phyloP scores from a whole-genome alignment of 306 rosid species.

The Medicago ruthenica region DNA sequence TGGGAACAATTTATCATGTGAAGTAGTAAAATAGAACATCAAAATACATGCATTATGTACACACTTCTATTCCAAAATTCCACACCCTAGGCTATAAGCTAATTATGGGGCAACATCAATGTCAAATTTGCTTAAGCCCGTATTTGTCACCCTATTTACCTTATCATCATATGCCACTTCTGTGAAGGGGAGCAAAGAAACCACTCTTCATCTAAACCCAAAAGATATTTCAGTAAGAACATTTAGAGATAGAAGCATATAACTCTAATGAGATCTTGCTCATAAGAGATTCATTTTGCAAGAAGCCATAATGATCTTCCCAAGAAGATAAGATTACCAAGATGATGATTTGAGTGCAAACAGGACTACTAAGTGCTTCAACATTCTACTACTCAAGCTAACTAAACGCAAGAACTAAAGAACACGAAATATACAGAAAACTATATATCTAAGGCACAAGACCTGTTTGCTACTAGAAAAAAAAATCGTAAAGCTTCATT shows the following conservation, averaged over 20 bases:
- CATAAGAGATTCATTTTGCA: slow-evolving; percentile 32
- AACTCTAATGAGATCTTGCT: neutral
- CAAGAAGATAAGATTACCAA: slow-evolving; percentile 6
- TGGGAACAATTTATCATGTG: slow-evolving; percentile 18
- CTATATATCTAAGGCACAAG: slow-evolving; percentile 7
- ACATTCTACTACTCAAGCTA: slow-evolving; percentile 30
- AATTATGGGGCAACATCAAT: slow-evolving; percentile 3
- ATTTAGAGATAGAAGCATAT: slow-evolving; percentile 18
- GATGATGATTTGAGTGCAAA: slow-evolving; percentile 20
- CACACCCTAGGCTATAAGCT: slow-evolving; percentile 1
- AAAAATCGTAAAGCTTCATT: slow-evolving; percentile 1
- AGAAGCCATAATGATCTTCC: slow-evolving; percentile 25
- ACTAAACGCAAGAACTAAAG: neutral
- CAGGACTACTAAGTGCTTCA: slow-evolving; percentile 4
- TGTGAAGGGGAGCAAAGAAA: slow-evolving; percentile 25
- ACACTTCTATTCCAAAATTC: slow-evolving; percentile 14
- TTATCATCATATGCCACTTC: slow-evolving; percentile 30
- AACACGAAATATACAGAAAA: slow-evolving; percentile 6
- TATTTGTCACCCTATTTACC: slow-evolving; percentile 9
- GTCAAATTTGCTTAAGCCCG: slow-evolving; percentile 11
- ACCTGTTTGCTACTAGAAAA: slow-evolving; percentile 1
- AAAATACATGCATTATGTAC: slow-evolving; percentile 11
- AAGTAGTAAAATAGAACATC: slow-evolving; percentile 19
- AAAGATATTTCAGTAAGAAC: slow-evolving; percentile 26
- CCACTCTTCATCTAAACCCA: slow-evolving; percentile 19